These are phyloP conservation scores for Acanthamoeba castellanii DNA, from an alignment of 208 protist species.

Conservation along the genomic window DNA sequence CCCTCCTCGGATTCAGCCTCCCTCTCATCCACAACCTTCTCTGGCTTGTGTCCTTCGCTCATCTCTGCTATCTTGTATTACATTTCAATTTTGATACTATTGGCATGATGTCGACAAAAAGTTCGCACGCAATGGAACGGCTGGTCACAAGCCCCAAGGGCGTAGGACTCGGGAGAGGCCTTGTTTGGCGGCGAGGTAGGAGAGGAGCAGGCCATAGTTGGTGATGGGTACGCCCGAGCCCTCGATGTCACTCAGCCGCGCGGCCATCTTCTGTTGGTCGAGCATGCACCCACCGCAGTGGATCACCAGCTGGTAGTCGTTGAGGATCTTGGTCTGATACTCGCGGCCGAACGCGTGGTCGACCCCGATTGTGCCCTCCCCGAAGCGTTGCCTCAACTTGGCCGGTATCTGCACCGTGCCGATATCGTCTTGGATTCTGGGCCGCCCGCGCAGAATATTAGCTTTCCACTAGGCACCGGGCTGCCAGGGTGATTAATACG, in stretches of 20 bases:
- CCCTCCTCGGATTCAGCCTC: background rate
- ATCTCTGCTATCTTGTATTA: background rate
- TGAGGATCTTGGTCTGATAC: conserved; percentile 78
- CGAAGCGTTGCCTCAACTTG: conserved; percentile 77
- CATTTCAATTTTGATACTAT: no score
- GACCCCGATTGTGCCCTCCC: conserved; percentile 72
- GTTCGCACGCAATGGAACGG: no score
- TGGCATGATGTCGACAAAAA: no score
- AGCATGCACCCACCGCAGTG: conserved; percentile 88
- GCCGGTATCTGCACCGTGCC: conserved; percentile 84
- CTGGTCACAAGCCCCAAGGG: conserved; percentile 70
- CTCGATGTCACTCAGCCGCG: conserved; percentile 79
- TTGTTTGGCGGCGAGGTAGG: conserved; percentile 73
- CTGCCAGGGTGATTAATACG: background rate
- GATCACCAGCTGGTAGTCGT: conserved; percentile 81
- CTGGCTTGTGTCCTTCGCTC: background rate
- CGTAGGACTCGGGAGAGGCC: conserved; percentile 79
- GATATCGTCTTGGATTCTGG: conserved; percentile 84
- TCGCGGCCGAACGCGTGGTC: conserved; percentile 85
- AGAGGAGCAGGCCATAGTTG: conserved; percentile 85
- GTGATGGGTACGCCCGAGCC: conserved; percentile 83
- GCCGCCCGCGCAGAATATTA: no score
- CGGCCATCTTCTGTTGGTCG: conserved; percentile 84
- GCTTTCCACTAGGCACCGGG: no score
- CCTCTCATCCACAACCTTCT: conserved; percentile 24